Evolutionary conservation across 352 stramenopile species (phyloP).

Genomic region (Peronospora destructor): DNA sequence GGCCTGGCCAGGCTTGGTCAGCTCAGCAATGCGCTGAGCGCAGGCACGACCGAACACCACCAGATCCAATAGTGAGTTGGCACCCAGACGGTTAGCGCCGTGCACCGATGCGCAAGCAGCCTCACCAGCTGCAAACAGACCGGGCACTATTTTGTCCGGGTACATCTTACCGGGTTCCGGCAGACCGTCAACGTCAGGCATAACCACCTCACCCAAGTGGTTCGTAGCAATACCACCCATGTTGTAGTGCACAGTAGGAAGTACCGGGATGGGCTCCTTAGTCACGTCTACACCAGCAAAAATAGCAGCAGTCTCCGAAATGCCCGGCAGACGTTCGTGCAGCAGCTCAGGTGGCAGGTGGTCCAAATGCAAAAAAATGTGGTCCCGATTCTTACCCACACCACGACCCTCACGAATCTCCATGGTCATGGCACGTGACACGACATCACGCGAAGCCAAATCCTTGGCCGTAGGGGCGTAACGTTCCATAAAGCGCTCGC

Average conservation of each 20-base stretch:
- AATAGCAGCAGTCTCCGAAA: slow-evolving; percentile 94
- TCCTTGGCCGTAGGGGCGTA: slow-evolving; percentile 96
- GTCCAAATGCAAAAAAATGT: slow-evolving; percentile 96
- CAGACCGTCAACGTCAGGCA: slow-evolving; percentile 45
- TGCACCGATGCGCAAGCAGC: slow-evolving; percentile 93
- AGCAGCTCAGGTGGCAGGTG: slow-evolving; percentile 92
- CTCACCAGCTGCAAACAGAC: slow-evolving; percentile 93
- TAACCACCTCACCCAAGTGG: slow-evolving; percentile 89
- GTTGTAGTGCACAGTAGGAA: slow-evolving; percentile 98
- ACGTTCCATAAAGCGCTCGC: slow-evolving; percentile 94
- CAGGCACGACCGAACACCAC: slow-evolving; percentile 95
- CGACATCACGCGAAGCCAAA: slow-evolving; percentile 92
- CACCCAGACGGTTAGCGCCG: slow-evolving; percentile 90
- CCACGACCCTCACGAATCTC: slow-evolving; percentile 94
- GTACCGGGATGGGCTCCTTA: slow-evolving; percentile 95
- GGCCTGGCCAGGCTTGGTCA: slow-evolving; percentile 86
- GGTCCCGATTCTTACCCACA: slow-evolving; percentile 88
- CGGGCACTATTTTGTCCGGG: slow-evolving; percentile 88
- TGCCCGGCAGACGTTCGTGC: slow-evolving; percentile 91
- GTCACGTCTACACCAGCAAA: slow-evolving; percentile 97
- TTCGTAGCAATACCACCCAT: slow-evolving; percentile 98
- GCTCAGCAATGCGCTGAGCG: slow-evolving; percentile 90
- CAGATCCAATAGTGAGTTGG: slow-evolving; percentile 95
- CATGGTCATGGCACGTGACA: slow-evolving; percentile 95
- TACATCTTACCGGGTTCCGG: slow-evolving; percentile 77